Evolutionary conservation across 768 basidiomycete genomes (phyloP), one percentile per base, ranked within the genome.

Genomic region (Rhodotorula graminis): DNA sequence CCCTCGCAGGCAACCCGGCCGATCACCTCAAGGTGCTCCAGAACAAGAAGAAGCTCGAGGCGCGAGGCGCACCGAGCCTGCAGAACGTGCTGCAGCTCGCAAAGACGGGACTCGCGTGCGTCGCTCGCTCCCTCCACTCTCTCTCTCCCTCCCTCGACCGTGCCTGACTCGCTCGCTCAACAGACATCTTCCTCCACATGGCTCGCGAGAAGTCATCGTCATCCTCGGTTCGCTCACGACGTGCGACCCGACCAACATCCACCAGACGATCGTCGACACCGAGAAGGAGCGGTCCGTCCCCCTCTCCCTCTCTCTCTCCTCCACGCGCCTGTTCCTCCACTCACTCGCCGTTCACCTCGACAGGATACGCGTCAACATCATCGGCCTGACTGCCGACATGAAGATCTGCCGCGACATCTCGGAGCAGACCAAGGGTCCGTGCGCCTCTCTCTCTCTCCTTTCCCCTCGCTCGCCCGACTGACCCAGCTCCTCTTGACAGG

Each of bases 71-170:
- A 75, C 95, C 96, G 0, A 94, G 92, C 82, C 81, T 99, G 58
- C 96, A 99, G 82, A 99, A 99, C 79, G 89, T 93, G 0, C 87
- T 99, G n/a, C 91, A 96, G 73, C 95, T 98, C 89, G 95, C 95
- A 10, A 87, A 88, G 72, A 89, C 88, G 70, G 93, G 88, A 75
- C 95, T 99, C 90, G 90, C 87, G 95, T 93, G 78, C 67, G 82
- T 27, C 50, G 18, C 19, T 14, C 18, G 7, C 44, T 50, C 11
- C 49, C 18, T 25, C 50, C 50, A 11, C 23, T 8, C 1, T 7
- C 27, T 8, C 23, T 52, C 50, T 27, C 23, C 25, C 1, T 7
- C 27, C 25, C 23, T 52, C 65, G 29, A 15, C 57, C 40, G 62
- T 65, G 37, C 11, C 21, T 19, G 56, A 21, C 23, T 27, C 50